Conservation (phyloP, 1,139 yeast species). For the Suhomyces coccinellae region DNA sequence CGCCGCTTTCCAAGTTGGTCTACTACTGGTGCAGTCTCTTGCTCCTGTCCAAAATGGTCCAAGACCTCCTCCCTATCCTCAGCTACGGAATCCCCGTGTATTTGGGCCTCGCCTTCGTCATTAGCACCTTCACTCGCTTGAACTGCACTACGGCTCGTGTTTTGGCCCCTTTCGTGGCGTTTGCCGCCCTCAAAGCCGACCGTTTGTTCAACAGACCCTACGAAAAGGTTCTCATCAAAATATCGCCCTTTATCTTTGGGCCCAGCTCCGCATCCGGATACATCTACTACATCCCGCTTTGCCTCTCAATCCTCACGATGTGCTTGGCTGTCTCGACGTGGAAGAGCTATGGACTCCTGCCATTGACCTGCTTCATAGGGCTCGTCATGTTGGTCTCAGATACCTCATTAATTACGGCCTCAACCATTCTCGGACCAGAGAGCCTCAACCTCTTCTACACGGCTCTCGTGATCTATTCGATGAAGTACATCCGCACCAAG, state of each 20-base stretch:
- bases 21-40: slow-evolving; percentile 35
- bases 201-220: background rate
- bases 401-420: slow-evolving; percentile 52
- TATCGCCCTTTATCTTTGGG: slow-evolving; percentile 24
- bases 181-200: background rate
- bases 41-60: background rate
- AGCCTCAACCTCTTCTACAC: slow-evolving; percentile 50
- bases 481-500: slow-evolving; percentile 41
- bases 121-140: background rate
- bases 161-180: background rate
- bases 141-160: background rate
- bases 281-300: slow-evolving; percentile 16
- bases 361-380: slow-evolving; percentile 45
- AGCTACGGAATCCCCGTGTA: background rate
- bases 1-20: slow-evolving; percentile 58
- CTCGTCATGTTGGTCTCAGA: slow-evolving; percentile 51
- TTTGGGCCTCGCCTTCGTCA: background rate
- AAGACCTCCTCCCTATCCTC: background rate
- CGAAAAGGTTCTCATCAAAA: slow-evolving; percentile 21
- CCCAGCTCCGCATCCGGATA: background rate
- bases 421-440: slow-evolving; percentile 52
- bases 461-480: slow-evolving; percentile 42
- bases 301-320: slow-evolving; percentile 36
- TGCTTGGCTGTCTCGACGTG: slow-evolving; percentile 48
- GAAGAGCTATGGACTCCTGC: slow-evolving; percentile 47